Percentiles rank a stretch among this genome's conserved stretches.
phyloP scores from a whole-genome alignment of 108 stramenopile species.

The Cylindrotheca closterium region DNA sequence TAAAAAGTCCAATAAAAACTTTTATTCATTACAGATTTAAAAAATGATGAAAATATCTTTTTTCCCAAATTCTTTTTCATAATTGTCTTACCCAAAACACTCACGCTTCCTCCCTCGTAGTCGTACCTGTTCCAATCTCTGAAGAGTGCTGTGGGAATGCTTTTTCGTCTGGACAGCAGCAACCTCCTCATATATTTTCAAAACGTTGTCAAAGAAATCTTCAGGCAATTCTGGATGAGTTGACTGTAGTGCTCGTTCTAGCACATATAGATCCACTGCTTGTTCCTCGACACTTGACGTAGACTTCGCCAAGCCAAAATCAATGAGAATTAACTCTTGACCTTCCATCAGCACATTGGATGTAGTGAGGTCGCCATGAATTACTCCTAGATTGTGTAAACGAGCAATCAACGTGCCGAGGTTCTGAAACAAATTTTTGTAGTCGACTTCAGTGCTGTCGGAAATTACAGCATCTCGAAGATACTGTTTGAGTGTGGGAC shows the following conservation, averaged over 20 bases:
- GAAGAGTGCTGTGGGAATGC: slow-evolving; percentile 36
- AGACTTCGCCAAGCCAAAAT: slow-evolving; percentile 91
- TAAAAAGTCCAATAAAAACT: too few species aligned
- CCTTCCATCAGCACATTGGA: slow-evolving; percentile 85
- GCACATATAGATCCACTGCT: slow-evolving; percentile 97
- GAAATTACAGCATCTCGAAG: slow-evolving; percentile 4
- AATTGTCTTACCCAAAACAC: slow-evolving; percentile 81
- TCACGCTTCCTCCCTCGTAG: slow-evolving; percentile 89
- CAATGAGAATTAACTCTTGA: slow-evolving; percentile 67
- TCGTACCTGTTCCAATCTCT: slow-evolving; percentile 83
- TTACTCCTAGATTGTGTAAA: slow-evolving; percentile 85
- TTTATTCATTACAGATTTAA: too few species aligned
- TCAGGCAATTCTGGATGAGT: slow-evolving; percentile 82
- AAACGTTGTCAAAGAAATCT: slow-evolving; percentile 63
- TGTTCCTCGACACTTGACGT: slow-evolving; percentile 87
- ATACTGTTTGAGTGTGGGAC: slow-evolving; percentile 56
- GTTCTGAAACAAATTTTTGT: slow-evolving; percentile 35
- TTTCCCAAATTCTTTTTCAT: too few species aligned
- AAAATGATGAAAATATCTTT: too few species aligned
- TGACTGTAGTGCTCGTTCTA: slow-evolving; percentile 92
- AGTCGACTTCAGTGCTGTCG: slow-evolving; percentile 1
- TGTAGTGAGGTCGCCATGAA: slow-evolving; percentile 97
- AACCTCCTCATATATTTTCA: slow-evolving; percentile 40
- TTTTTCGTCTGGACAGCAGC: slow-evolving; percentile 8
- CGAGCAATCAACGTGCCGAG: slow-evolving; percentile 82